Evolutionary conservation across 192 early-diverging fungal genomes (phyloP), one percentile per base, ranked within the genome.

Genomic region (Podila minutissima): DNA sequence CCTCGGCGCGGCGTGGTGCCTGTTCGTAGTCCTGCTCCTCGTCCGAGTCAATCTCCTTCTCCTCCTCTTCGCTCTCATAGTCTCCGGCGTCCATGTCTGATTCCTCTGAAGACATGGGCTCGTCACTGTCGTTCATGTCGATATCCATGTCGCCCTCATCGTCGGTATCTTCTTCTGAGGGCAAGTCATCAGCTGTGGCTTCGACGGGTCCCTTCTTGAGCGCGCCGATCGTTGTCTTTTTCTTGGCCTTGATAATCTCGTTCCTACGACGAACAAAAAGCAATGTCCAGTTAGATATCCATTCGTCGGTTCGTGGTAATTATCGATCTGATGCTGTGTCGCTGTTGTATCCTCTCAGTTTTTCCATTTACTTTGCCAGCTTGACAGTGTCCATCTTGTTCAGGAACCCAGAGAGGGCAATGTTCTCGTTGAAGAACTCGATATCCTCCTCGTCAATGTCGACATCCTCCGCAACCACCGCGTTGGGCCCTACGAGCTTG

Each of bases 401-500:
- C 75, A 95, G 82, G 79, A 95, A 95, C 19, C 83, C 72, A 6
- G 88, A 82, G 67, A 86, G 86, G 28, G 75, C 82, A 28, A 89
- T 85, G 69, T 93, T 89, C 66, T 94, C 91, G 12, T 88, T 85
- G 58, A 95, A 88, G 51, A 95, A 88, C 46, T 89, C 89, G 67
- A 94, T 67, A 83, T 95, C 94, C 50, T 93, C 89, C 29, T 94
- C 93, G 49, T 87, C 90, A 31, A 95, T 70, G 20, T 83, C 83
- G 38, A 90, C 62, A 67, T 95, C 93, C 17, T 92, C 86, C 24
- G 88, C 82, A 29, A 85, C 86, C 28, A 87, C 86, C 61, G 76
- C 62, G 68, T 74, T 77, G 13, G 85, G 86, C n/a, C 69, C 71
- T 3, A 83, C 71, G 26, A 83, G 60, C 64, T 83, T 83, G 59